These are phyloP conservation scores for Chrysoporthe deuterocubensis DNA, from an alignment of 2,329 filamentous ascomycete species.

Conservation along the genomic window DNA sequence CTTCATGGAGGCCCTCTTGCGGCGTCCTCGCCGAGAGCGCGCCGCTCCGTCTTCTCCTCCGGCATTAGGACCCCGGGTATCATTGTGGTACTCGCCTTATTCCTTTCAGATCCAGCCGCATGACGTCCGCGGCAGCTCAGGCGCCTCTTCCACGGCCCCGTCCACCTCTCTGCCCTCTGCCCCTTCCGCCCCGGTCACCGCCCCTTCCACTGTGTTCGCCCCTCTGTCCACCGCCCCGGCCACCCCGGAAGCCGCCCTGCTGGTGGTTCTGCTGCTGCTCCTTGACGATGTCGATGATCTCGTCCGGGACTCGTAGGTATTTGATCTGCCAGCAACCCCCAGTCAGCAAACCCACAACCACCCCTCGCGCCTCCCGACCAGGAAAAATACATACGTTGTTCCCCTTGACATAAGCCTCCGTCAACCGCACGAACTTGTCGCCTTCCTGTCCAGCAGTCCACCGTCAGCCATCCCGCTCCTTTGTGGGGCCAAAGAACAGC, in stretches of 20 bases:
- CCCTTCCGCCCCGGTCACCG: conserved; percentile 42
- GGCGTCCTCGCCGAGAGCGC: not conserved
- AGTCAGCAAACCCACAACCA: not conserved
- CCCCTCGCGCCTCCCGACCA: not conserved
- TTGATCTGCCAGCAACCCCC: conserved; percentile 72
- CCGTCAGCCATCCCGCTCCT: conserved; percentile 20
- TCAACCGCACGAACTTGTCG: conserved; percentile 88
- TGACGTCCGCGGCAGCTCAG: conserved; percentile 23
- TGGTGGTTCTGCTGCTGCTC: conserved; percentile 82
- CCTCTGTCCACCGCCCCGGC: conserved; percentile 57
- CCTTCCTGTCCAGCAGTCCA: conserved; percentile 65
- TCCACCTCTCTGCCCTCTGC: conserved; percentile 24
- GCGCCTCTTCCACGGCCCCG: conserved; percentile 27
- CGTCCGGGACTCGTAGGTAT: conserved; percentile 93
- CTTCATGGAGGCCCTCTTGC: not conserved
- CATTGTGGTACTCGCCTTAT: conserved; percentile 7
- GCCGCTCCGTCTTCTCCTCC: not conserved
- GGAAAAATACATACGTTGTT: conserved; percentile 75
- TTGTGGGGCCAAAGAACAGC: not conserved
- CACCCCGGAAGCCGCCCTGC: conserved; percentile 65
- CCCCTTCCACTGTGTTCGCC: conserved; percentile 61
- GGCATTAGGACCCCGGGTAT: conserved; percentile 18
- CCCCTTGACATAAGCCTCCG: conserved; percentile 94
- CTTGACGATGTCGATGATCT: conserved; percentile 92
- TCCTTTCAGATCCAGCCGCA: not conserved